Conservation (phyloP, 1,139 yeast genomes). For the Kurtzmaniella quercitrusa region DNA sequence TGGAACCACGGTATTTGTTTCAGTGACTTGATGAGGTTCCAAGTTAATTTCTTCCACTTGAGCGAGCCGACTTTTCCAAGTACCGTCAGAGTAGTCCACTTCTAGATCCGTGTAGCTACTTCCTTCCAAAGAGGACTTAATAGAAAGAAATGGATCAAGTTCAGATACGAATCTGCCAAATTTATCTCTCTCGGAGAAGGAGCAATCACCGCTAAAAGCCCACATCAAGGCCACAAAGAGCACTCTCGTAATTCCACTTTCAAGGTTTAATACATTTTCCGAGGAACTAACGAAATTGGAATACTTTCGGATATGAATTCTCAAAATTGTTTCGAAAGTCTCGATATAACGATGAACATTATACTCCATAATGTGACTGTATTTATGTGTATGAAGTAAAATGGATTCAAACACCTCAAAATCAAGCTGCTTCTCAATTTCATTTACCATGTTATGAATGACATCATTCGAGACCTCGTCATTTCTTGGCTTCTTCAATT, state of each 20-base stretch:
- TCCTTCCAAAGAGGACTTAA: slow-evolving; percentile 12
- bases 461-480: slow-evolving; percentile 5
- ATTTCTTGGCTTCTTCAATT: slow-evolving; percentile 8
- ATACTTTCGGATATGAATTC: slow-evolving; percentile 16
- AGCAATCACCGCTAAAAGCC: slow-evolving; percentile 68
- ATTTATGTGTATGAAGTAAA: slow-evolving; percentile 14
- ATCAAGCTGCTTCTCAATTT: slow-evolving; percentile 8
- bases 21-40: slow-evolving; percentile 60
- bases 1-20: slow-evolving; percentile 68
- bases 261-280: background rate
- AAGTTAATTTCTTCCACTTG: slow-evolving; percentile 47
- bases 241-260: slow-evolving; percentile 32
- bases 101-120: slow-evolving; percentile 37
- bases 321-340: slow-evolving; percentile 30
- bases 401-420: slow-evolving; percentile 8
- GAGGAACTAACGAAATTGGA: background rate
- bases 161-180: slow-evolving; percentile 33
- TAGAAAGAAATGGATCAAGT: slow-evolving; percentile 13
- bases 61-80: slow-evolving; percentile 46
- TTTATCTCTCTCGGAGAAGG: slow-evolving; percentile 30
- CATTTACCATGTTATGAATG: slow-evolving; percentile 8
- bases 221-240: slow-evolving; percentile 50
- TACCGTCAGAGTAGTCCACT: slow-evolving; percentile 43
- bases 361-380: slow-evolving; percentile 55
- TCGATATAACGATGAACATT: slow-evolving; percentile 34